Evolutionary conservation across 257 asterid genomes (phyloP), one percentile per base, ranked within the genome.

Genomic region (Ligustrum vulgare): DNA sequence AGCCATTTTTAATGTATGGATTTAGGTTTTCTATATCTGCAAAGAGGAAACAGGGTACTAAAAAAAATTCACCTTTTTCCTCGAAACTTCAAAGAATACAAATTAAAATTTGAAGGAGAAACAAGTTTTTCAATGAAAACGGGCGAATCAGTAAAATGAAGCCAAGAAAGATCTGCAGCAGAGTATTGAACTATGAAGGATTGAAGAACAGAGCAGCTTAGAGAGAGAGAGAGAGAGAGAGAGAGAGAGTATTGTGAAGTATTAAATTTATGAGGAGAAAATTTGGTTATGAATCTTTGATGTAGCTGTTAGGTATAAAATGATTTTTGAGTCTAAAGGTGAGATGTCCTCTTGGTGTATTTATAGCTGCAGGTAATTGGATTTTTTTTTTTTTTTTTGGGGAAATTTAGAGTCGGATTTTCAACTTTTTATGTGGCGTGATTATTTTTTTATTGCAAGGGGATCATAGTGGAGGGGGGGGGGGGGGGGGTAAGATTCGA

Each of bases 321-420:
- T 69, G 33, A 45, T 74, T 43, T 68, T 22, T 81, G 54, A 69
- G 56, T 74, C 43, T 72, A 65, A 75, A 35, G 68, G 32, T 7
- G 32, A 69, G 76, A 67, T 67, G 5, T 62, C 45, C 63, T 41
- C 36, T 23, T 34, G 79, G 72, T 63, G 75, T 88, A 91, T 84
- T 86, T 91, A 90, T 90, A 90, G 93, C 74, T 60, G 84, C 34
- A 74, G 72, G 28, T 13, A 56, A 74, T 64, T 37, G 69, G 66
- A 70, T n/a, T 23, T 39, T 54, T 77, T 60, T 72, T 31, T 39
- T 9, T 71, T n/a, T n/a, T n/a, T n/a, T n/a, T n/a, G n/a, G 8
- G 6, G 3, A 16, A 18, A 51, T 4, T 51, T 51, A 22, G 23
- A 10, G 25, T 13, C 3, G 28, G 63, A 39, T 3, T 9, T 39